These are phyloP conservation scores for Pseudomonodictys pantanalensis DNA, from an alignment of 495 filamentous ascomycete species.

Conservation along the genomic window DNA sequence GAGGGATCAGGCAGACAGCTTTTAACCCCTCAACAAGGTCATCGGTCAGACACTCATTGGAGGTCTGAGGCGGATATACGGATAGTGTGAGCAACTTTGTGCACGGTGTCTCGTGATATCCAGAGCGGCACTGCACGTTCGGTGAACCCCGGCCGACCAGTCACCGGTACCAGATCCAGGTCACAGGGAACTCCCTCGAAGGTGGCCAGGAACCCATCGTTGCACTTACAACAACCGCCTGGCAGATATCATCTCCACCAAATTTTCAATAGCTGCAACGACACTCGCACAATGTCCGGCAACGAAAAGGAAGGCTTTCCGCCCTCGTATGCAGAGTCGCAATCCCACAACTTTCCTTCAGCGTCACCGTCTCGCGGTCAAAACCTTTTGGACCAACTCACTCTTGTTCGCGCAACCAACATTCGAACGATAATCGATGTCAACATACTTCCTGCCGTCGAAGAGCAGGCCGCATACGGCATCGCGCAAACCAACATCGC, in stretches of 20 bases:
- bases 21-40: background rate
- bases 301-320: conserved; percentile 14
- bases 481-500: conserved; percentile 31
- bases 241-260: background rate
- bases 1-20: background rate
- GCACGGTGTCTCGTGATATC: too few species aligned
- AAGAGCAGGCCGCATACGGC: conserved; percentile 28
- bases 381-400: conserved; percentile 22
- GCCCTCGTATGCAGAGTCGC: conserved; percentile 22
- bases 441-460: conserved; percentile 21
- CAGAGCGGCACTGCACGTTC: too few species aligned
- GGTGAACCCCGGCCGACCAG: too few species aligned
- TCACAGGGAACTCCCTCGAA: too few species aligned
- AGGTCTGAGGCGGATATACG: too few species aligned
- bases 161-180: too few species aligned
- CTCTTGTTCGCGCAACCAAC: conserved; percentile 25
- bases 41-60: background rate
- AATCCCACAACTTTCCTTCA: background rate
- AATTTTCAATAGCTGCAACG: too few species aligned
- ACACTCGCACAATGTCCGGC: conserved; percentile 16
- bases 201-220: too few species aligned
- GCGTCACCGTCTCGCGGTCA: conserved; percentile 15
- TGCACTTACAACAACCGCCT: background rate
- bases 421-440: conserved; percentile 17
- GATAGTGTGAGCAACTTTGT: too few species aligned